phyloP scores from a whole-genome alignment of 164 flowering plant genomes.

The Kalanchoe fedtschenkoi region DNA sequence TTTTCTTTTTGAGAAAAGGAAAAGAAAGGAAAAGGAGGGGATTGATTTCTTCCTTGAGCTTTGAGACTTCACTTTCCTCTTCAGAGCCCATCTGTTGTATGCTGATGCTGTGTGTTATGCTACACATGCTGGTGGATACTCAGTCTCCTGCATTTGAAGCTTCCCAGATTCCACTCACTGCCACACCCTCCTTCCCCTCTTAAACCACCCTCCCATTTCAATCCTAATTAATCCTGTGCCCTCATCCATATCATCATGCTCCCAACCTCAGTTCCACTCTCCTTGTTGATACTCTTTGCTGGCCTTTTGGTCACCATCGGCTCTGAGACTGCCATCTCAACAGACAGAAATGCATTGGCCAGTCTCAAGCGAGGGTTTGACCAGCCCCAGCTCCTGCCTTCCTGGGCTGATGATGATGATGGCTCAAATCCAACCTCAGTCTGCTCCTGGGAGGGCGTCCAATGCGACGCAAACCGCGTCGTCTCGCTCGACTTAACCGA shows the following conservation, averaged over 20 bases:
- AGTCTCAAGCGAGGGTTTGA: slow-evolving; percentile 45
- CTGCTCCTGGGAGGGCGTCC: slow-evolving; percentile 74
- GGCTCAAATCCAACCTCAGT: slow-evolving; percentile 44
- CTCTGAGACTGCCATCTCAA: too few species aligned
- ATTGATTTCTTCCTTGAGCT: slow-evolving; percentile 52
- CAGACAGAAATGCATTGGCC: slow-evolving; percentile 45
- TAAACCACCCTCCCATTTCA: slow-evolving; percentile 19
- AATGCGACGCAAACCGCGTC: slow-evolving; percentile 43
- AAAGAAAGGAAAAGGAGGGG: slow-evolving; percentile 20
- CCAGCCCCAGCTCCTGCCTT: slow-evolving; percentile 19
- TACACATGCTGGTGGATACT: slow-evolving; percentile 20
- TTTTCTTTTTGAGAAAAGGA: slow-evolving; percentile 8
- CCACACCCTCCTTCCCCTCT: slow-evolving; percentile 27
- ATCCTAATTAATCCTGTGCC: slow-evolving; percentile 12
- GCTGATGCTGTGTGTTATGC: background rate
- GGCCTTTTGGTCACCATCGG: slow-evolving; percentile 22
- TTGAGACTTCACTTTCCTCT: slow-evolving; percentile 42
- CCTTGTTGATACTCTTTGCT: slow-evolving; percentile 39
- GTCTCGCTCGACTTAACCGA: slow-evolving; percentile 51
- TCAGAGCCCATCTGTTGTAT: too few species aligned
- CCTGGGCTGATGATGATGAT: slow-evolving; percentile 37
- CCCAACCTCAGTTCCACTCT: slow-evolving; percentile 19
- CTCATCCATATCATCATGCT: slow-evolving; percentile 13
- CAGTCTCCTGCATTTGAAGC: slow-evolving; percentile 26
- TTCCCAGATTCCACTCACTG: slow-evolving; percentile 44